Evolutionary conservation across 352 stramenopile genomes (phyloP).

Genomic region (Phytophthora rubi): DNA sequence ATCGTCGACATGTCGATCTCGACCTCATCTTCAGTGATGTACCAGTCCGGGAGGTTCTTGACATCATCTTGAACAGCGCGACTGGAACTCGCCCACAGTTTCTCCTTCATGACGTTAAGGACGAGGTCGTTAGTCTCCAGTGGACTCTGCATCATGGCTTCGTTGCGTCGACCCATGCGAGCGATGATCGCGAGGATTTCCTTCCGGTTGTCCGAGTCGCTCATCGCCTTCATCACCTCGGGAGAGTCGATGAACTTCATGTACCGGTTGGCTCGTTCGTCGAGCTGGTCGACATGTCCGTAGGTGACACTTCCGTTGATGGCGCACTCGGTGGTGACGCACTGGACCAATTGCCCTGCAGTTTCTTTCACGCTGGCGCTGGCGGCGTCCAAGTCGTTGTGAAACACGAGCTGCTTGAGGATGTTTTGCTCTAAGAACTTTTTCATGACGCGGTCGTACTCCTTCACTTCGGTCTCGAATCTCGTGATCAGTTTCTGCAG

Average conservation of each 20-base stretch:
- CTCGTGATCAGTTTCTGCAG: not conserved
- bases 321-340: not conserved
- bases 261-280: not conserved
- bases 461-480: not conserved
- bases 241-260: not conserved
- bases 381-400: not conserved
- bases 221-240: not conserved
- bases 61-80: not conserved
- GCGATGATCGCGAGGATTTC: not conserved
- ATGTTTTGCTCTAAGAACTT: not conserved
- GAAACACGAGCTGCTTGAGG: not conserved
- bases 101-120: not conserved
- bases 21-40: not conserved
- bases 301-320: not conserved
- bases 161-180: not conserved
- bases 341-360: not conserved
- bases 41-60: not conserved
- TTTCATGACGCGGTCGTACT: not conserved
- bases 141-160: not conserved
- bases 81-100: not conserved
- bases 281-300: not conserved
- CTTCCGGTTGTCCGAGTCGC: not conserved
- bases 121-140: not conserved
- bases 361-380: not conserved
- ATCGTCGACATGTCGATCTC: not conserved